phyloP scores from a whole-genome alignment of 768 basidiomycete genomes.

The Suillus bovinus region DNA sequence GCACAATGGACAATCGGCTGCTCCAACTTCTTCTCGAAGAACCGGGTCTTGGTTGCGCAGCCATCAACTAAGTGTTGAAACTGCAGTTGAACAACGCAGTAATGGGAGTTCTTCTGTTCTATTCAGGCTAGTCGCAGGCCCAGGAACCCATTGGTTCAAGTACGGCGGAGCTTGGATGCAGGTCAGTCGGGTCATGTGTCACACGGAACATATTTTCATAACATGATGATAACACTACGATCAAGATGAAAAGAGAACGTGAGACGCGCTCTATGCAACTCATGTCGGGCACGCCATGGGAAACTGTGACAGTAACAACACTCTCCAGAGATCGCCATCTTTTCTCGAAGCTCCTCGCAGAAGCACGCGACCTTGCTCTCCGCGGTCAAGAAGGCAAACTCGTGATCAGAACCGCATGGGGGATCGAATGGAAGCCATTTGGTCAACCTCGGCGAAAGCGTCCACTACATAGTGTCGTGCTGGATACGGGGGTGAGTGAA shows the following conservation, averaged over 20 bases:
- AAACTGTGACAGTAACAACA: conserved; percentile 92
- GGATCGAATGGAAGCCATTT: conserved; percentile 94
- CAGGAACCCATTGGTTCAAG: conserved; percentile 90
- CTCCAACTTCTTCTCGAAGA: conserved; percentile 27
- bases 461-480: conserved; percentile 85
- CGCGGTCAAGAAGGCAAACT: conserved; percentile 89
- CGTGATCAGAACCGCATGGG: conserved; percentile 96
- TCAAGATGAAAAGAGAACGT: conserved; percentile 89
- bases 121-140: conserved; percentile 95
- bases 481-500: conserved; percentile 82
- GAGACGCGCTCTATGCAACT: conserved; percentile 91
- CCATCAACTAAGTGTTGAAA: conserved; percentile 95
- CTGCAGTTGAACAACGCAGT: conserved; percentile 81
- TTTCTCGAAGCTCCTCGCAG: conserved; percentile 78
- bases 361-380: conserved; percentile 90
- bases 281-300: conserved; percentile 94
- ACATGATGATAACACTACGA: conserved; percentile 11
- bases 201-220: conserved; percentile 3
- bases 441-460: conserved; percentile 88
- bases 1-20: conserved; percentile 47
- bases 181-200: conserved; percentile 41
- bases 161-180: conserved; percentile 96
- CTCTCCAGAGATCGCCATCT: conserved; percentile 83
- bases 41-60: conserved; percentile 58
- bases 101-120: conserved; percentile 89